Evolutionary conservation across 1,284 basidiomycete genomes (phyloP).

Genomic region (Ustilago bromivora): DNA sequence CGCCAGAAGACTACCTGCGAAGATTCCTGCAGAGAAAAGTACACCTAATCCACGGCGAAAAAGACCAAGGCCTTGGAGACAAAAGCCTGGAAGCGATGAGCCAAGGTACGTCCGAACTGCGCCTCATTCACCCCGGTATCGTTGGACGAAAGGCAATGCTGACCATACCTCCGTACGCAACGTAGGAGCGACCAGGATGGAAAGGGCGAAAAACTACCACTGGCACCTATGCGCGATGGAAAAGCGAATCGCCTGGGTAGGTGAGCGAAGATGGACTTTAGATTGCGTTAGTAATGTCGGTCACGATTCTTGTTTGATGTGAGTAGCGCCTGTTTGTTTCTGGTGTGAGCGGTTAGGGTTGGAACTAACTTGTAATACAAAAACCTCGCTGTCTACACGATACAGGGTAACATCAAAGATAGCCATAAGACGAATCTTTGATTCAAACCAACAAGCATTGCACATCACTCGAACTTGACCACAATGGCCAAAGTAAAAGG

Average conservation of each 20-base stretch:
- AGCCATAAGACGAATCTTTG: conserved; percentile 23
- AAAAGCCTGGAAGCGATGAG: conserved; percentile 38
- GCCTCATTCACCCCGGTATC: too few species aligned
- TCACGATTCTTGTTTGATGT: conserved; percentile 46
- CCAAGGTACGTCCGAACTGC: conserved; percentile 32
- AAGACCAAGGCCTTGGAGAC: conserved; percentile 42
- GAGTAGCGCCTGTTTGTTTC: conserved; percentile 7
- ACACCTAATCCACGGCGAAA: conserved; percentile 34
- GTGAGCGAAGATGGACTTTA: conserved; percentile 22
- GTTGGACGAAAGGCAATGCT: not conserved
- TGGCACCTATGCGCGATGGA: conserved; percentile 23
- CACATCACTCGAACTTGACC: conserved; percentile 22
- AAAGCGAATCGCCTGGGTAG: not conserved
- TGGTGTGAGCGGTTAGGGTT: too few species aligned
- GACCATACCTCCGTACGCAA: not conserved
- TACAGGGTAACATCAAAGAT: conserved; percentile 21
- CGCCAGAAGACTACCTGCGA: not conserved
- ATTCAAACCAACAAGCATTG: too few species aligned
- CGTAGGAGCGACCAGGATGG: conserved; percentile 27
- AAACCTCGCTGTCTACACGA: not conserved
- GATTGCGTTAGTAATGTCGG: conserved; percentile 34
- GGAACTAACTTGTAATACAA: too few species aligned
- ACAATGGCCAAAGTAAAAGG: conserved; percentile 75
- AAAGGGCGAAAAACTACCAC: conserved; percentile 41
- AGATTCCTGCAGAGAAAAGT: conserved; percentile 25